Evolutionary conservation across 2,329 filamentous ascomycete species (phyloP), one percentile per base, ranked within the genome.

Genomic region (Zasmidium cellare): DNA sequence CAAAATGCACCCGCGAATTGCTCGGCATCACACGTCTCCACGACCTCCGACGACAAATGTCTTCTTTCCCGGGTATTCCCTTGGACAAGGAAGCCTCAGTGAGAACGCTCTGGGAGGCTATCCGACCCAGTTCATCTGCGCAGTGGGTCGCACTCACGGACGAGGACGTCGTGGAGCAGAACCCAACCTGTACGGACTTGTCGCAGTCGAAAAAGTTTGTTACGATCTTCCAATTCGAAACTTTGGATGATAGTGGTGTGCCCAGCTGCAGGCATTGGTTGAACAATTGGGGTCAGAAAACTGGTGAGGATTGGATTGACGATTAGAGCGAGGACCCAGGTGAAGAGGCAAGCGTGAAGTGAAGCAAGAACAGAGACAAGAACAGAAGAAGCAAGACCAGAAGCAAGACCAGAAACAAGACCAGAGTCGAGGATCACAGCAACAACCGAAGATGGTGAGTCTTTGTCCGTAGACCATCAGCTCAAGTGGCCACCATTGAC

Each of bases 161-260:
- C 12, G 20, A 44, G 1, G n/a, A 19, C n/a, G 44, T 23, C 5
- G 18, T 2, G 16, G 25, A 20, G n/a, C 19, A 19, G 38, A 44
- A 23, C 28, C 18, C n/a, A 14, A 12, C 25, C 19, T 25, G 19
- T 35, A 19, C 18, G 35, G 25, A 41, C 35, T 41, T 41, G 25
- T 28, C 25, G 25, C 25, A 28, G 25, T 28, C 54, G n/a, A 56
- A 16, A 25, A 51, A 47, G 24, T 56, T 56, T 18, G 24, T 51
- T 12, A 46, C 54, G 2, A 56, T 56, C 23, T 56, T 56, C 41
- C 54, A 56, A 18, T 56, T 56, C 22, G 54, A 58, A 31, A 58
- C 52, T 6, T 14, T 41, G 7, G n/a, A 41, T 16, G 35, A 41
- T n/a, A 41, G 6, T n/a, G 35, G 35, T 6, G 25, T 41, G n/a